A percentile compares a stretch with the other conserved stretches of the same genome.
phyloP scores from a whole-genome alignment of 2,329 filamentous ascomycete genomes.

The Ceratocystis colombiana region DNA sequence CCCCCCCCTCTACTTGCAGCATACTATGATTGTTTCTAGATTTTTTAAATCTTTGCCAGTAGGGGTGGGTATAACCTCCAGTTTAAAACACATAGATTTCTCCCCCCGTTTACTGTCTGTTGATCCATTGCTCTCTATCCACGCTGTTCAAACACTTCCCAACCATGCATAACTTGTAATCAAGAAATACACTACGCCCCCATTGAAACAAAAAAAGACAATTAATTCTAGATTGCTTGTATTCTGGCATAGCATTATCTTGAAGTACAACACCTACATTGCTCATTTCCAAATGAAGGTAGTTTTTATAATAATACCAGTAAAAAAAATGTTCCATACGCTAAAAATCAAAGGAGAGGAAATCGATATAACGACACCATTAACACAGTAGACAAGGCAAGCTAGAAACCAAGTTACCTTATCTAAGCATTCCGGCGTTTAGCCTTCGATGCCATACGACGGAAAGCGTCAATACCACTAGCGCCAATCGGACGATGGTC shows the following conservation, averaged over 20 bases:
- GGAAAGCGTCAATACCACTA: constrained; percentile 54
- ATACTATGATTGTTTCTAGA: not conserved
- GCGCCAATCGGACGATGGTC: constrained; percentile 51
- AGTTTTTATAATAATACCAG: constrained; percentile 1
- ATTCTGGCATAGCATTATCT: too few species aligned
- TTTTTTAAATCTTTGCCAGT: not conserved
- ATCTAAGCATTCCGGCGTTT: constrained; percentile 38
- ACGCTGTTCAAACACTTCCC: not conserved
- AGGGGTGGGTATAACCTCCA: not conserved
- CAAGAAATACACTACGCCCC: too few species aligned
- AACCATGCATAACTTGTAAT: too few species aligned
- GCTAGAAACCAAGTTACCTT: not conserved
- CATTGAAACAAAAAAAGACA: too few species aligned
- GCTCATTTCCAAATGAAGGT: not conserved
- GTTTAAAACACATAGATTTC: constrained; percentile 15
- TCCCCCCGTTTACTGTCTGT: not conserved
- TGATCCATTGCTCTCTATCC: not conserved
- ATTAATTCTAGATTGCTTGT: too few species aligned
- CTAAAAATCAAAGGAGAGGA: not conserved
- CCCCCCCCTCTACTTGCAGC: not conserved
- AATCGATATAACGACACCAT: not conserved
- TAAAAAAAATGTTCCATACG: not conserved
- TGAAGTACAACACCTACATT: not conserved
- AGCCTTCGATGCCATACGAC: constrained; percentile 54
- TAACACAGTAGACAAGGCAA: not conserved